Percentiles rank a stretch among this genome's conserved stretches.
Evolutionary conservation across 352 stramenopile species (phyloP).

Genomic region (Globisporangium okanoganense): DNA sequence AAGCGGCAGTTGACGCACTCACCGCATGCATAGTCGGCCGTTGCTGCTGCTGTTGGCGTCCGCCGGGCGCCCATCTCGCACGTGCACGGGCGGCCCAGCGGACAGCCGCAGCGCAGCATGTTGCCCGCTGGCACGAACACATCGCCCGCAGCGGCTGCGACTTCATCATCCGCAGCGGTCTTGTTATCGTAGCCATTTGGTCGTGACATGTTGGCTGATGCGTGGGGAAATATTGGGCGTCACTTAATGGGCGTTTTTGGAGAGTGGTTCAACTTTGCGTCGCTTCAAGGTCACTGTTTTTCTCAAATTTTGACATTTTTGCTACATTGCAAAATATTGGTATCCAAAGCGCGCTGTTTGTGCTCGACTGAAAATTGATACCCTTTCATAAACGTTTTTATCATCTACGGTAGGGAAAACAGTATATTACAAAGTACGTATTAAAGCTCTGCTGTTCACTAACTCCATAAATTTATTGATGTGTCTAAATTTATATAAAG

Average conservation of each 20-base stretch:
- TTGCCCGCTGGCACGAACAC: conserved; percentile 23
- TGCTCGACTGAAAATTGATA: too few species aligned
- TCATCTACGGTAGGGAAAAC: too few species aligned
- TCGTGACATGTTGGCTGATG: neutral
- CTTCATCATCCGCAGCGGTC: conserved; percentile 12
- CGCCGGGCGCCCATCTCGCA: conserved; percentile 42
- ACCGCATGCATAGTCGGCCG: conserved; percentile 26
- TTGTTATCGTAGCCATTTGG: neutral
- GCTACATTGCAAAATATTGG: too few species aligned
- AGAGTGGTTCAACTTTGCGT: neutral
- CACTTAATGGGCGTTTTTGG: neutral
- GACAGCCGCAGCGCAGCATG: conserved; percentile 62
- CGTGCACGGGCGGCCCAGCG: conserved; percentile 47
- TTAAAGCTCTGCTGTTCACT: too few species aligned
- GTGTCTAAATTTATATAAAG: too few species aligned
- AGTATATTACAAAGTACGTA: too few species aligned
- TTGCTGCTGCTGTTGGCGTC: neutral
- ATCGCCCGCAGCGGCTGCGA: conserved; percentile 8
- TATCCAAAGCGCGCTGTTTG: too few species aligned
- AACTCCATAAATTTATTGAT: too few species aligned
- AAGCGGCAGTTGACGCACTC: conserved; percentile 59
- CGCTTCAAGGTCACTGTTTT: too few species aligned
- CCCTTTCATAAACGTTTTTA: too few species aligned
- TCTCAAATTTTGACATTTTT: too few species aligned
- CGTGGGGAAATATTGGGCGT: neutral